These are phyloP conservation scores for Neoarthrinium moseri DNA, from an alignment of 2,329 filamentous ascomycete species.

Conservation along the genomic window DNA sequence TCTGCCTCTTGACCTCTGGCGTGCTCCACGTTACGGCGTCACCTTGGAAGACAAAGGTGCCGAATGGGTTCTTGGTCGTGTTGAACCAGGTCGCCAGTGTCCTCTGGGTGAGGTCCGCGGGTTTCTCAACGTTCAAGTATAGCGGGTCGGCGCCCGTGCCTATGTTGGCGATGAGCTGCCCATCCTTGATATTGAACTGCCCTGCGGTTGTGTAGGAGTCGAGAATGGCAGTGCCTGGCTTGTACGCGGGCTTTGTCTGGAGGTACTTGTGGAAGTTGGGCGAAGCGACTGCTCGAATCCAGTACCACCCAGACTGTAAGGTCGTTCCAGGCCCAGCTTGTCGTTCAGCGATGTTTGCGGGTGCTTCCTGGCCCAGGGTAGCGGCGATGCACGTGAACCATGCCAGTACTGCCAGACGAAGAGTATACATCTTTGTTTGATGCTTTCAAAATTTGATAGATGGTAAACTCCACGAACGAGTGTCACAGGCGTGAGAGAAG, in stretches of 20 bases:
- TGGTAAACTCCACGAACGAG: too few species aligned
- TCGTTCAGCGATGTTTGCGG: not conserved
- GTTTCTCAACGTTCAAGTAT: slow-evolving; percentile 47
- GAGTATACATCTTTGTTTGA: too few species aligned
- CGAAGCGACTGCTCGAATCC: slow-evolving; percentile 55
- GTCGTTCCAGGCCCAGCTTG: slow-evolving; percentile 23
- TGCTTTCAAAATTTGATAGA: too few species aligned
- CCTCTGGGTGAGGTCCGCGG: slow-evolving; percentile 42
- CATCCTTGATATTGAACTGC: slow-evolving; percentile 54
- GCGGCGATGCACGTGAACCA: not conserved
- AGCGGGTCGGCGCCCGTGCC: slow-evolving; percentile 33
- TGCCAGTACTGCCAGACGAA: not conserved
- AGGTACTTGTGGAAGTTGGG: slow-evolving; percentile 59
- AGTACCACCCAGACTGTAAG: slow-evolving; percentile 50
- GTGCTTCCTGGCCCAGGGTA: too few species aligned
- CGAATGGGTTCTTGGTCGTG: slow-evolving; percentile 49
- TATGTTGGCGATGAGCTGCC: slow-evolving; percentile 54
- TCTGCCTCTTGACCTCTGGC: slow-evolving; percentile 47
- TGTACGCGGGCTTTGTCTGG: slow-evolving; percentile 42
- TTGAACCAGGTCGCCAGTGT: slow-evolving; percentile 52
- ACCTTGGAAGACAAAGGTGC: slow-evolving; percentile 56
- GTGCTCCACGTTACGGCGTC: slow-evolving; percentile 56
- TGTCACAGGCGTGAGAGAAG: too few species aligned
- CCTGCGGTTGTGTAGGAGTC: slow-evolving; percentile 52
- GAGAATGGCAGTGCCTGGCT: slow-evolving; percentile 48